Evolutionary conservation across 805 yeast genomes (phyloP).

Genomic region (Wickerhamomyces bisporus): DNA sequence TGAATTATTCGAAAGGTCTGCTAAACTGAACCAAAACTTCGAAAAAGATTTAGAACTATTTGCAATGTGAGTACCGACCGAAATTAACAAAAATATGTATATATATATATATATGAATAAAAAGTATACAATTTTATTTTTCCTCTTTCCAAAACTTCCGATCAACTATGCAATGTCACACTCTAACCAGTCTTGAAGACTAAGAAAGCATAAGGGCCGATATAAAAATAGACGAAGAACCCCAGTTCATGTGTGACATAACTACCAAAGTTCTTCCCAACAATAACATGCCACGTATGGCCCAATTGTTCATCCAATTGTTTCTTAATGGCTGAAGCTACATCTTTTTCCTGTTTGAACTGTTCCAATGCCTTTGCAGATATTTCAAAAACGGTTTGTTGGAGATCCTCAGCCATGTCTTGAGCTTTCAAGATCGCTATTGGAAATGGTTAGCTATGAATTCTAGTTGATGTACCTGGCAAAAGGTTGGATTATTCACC

Average conservation of each 20-base stretch:
- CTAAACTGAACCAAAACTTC: neutral
- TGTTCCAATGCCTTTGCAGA: slow-evolving; percentile 40
- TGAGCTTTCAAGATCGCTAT: slow-evolving; percentile 23
- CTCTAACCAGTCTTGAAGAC: slow-evolving; percentile 62
- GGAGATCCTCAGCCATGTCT: slow-evolving; percentile 41
- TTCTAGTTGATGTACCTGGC: neutral
- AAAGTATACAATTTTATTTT: no score
- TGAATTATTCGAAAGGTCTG: neutral
- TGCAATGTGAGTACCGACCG: neutral
- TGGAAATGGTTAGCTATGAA: neutral
- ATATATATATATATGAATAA: no score
- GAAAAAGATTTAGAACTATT: slow-evolving; percentile 2
- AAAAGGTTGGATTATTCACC: no score
- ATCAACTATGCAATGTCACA: no score
- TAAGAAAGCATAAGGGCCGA: slow-evolving; percentile 63
- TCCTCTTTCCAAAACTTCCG: no score
- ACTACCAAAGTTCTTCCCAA: slow-evolving; percentile 74
- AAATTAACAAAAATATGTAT: neutral
- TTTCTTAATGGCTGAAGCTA: slow-evolving; percentile 62
- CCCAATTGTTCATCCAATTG: slow-evolving; percentile 59
- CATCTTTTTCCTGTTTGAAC: slow-evolving; percentile 48
- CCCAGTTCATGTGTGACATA: slow-evolving; percentile 79
- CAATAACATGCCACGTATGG: slow-evolving; percentile 76
- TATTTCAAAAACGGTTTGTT: slow-evolving; percentile 42
- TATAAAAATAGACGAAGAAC: slow-evolving; percentile 62